Percentiles rank a stretch among this genome's conserved stretches.
These are phyloP conservation scores for Cardamine chenopodiifolia DNA, from an alignment of 345 rosid genomes.

Conservation along the genomic window DNA sequence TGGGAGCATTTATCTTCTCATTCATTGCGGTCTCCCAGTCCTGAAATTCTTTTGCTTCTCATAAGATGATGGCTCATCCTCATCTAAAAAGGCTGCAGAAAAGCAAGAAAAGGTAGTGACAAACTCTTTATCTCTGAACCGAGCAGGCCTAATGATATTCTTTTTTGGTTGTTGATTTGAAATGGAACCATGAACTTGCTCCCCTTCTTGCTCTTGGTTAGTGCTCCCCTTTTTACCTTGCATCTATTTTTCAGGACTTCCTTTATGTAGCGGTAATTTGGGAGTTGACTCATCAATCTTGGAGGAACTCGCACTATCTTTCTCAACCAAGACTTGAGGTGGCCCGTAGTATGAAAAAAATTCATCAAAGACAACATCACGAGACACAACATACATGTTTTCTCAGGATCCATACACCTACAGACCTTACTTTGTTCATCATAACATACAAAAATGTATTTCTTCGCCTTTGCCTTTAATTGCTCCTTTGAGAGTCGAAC, in stretches of 20 bases:
- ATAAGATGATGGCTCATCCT: too few species aligned
- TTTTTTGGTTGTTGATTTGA: neutral
- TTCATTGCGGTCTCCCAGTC: too few species aligned
- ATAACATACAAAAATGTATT: slow-evolving; percentile 30
- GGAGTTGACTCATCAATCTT: neutral
- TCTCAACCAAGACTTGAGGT: neutral
- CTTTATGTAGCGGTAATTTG: neutral
- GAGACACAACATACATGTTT: neutral
- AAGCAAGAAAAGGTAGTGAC: too few species aligned
- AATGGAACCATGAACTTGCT: too few species aligned
- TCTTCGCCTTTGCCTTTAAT: slow-evolving; percentile 3
- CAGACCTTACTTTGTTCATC: slow-evolving; percentile 24
- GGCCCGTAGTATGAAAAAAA: slow-evolving; percentile 1
- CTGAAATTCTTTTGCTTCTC: too few species aligned
- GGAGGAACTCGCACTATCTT: neutral
- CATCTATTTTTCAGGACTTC: neutral
- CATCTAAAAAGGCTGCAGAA: too few species aligned
- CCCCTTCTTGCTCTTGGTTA: neutral
- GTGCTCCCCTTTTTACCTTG: slow-evolving; percentile 14
- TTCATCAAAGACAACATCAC: slow-evolving; percentile 37
- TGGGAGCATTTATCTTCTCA: too few species aligned
- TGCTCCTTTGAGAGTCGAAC: neutral
- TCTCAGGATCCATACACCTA: slow-evolving; percentile 35
- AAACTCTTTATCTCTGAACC: too few species aligned
- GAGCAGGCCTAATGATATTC: too few species aligned